Conservation (phyloP, 2,329 filamentous ascomycete species). For the Tothia fuscella region DNA sequence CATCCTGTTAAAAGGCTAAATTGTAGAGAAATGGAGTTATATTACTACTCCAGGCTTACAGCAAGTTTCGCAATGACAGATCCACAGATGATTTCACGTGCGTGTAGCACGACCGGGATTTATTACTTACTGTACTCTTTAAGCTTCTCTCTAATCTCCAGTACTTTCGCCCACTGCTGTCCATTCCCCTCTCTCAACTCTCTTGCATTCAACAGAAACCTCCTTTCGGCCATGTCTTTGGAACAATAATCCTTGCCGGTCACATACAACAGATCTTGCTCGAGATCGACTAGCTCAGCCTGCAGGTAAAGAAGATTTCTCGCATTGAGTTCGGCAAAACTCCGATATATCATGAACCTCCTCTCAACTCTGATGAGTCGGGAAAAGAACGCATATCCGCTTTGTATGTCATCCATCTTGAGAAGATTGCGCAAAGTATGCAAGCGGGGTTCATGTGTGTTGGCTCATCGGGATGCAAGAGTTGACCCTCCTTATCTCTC, state of each 20-base stretch:
- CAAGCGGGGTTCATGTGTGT: too few species aligned
- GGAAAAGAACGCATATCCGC: too few species aligned
- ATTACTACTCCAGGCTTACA: too few species aligned
- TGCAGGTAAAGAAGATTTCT: slow-evolving; percentile 18
- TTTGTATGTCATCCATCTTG: too few species aligned
- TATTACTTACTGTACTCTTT: slow-evolving; percentile 13
- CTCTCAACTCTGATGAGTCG: neutral
- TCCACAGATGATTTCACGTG: too few species aligned
- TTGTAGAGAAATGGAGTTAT: too few species aligned
- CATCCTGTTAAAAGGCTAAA: too few species aligned
- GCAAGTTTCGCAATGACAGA: too few species aligned
- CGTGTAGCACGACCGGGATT: neutral
- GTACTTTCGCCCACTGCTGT: slow-evolving; percentile 7
- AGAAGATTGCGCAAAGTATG: too few species aligned
- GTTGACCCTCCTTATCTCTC: too few species aligned
- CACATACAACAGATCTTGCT: slow-evolving; percentile 14
- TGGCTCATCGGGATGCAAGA: too few species aligned
- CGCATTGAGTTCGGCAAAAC: slow-evolving; percentile 16
- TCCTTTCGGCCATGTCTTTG: slow-evolving; percentile 13
- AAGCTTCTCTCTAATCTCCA: slow-evolving; percentile 10
- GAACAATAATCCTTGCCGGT: slow-evolving; percentile 12
- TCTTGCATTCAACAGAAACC: neutral
- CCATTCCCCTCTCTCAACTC: neutral
- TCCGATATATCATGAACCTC: slow-evolving; percentile 15
- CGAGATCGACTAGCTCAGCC: slow-evolving; percentile 16